Base-by-base conservation (phyloP, 805 yeast species). In the Pichia nanzhaoensis region DNA sequence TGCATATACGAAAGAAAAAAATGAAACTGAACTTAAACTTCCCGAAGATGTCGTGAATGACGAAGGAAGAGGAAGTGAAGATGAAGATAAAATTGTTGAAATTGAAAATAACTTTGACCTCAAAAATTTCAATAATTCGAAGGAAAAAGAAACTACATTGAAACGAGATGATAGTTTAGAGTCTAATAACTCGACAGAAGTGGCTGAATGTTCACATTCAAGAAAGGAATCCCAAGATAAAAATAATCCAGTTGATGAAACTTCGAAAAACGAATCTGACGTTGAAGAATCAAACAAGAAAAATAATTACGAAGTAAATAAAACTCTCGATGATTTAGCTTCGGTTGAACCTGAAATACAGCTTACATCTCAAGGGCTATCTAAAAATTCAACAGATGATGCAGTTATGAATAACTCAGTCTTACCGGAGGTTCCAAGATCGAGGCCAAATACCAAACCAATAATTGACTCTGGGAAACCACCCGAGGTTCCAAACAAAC, bases 301-400 rank as follows among this genome's bases (percentile, higher is more conserved):
- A 5, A 8, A 17, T 8, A 32, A 32, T 14, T 2, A 32, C 4
- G 8, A 4, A 27, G 19, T 35, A 20, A 41, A 34, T n/a, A 37
- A 34, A 19, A 33, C 30, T 16, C 3, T 40, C 12, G 39, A 39
- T 27, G 43, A 46, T 24, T 37, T 41, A 24, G 46, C 34, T 18
- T 21, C 34, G 4, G 5, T 31, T 17, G 41, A 37, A 27, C 37
- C 24, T 16, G 46, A 43, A 21, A 32, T 22, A 21, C 32, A 37
- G 9, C 10, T 32, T 8, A 13, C 36, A 20, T 18, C 40, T 2
- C 27, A 17, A 30, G 20, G 16, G 18, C 4, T 39, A 18, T 22
- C 34, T 8, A 21, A 17, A 13, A 17, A 9, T 1, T 16, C 32
- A 17, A 19, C 41, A 5, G 41, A 39, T 9, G 28, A 20, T 30